Base-by-base conservation (phyloP, 345 rosid species). In the Lenwebbia sp. region DNA sequence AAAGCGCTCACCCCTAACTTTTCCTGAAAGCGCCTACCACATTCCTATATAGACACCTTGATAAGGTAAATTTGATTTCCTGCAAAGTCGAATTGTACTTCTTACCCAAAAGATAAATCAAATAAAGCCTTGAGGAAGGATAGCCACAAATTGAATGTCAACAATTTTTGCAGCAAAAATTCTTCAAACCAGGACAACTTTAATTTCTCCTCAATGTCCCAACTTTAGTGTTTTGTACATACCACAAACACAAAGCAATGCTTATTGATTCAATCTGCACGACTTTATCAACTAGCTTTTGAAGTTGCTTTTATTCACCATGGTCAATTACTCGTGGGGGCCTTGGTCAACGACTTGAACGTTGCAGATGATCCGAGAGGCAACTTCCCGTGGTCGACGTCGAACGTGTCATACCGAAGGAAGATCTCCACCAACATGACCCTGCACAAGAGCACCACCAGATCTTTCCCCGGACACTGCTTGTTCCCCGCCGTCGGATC, bases 401-500 rank as follows among this genome's bases (percentile, higher is more conserved):
- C 78, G 26, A 92, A 93, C 40, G 93, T 90, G 65, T 93, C 94
- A 22, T 93, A 92, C 50, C 91, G 88, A 1, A 91, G 85, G 86
- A 92, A 92, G 50, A 92, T 53, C 82, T 92, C 93, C 88, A 87
- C 94, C 90, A 93, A 41, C 53, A 92, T 7, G 3, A 91, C 54
- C 83, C 92, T 91, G 22, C 84, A 65, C 19, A 91, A 13, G 47
- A 92, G 87, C 82, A 91, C 82, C 88, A 91, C 94, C 84, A 91
- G 86, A 85, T 92, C 88, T 87, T 92, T 92, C 53, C 87, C 92
- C 0, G 92, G 92, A 40, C 94, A 92, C 76, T 90, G 93, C 90
- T 93, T 93, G 75, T 89, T 86, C 86, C 85, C 89, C 51, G 84
- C 85, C 86, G 93, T 89, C 25, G 92, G 91, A 83, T 85, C 85